phyloP scores from a whole-genome alignment of 305 asterid species.

The Andrographis paniculata region DNA sequence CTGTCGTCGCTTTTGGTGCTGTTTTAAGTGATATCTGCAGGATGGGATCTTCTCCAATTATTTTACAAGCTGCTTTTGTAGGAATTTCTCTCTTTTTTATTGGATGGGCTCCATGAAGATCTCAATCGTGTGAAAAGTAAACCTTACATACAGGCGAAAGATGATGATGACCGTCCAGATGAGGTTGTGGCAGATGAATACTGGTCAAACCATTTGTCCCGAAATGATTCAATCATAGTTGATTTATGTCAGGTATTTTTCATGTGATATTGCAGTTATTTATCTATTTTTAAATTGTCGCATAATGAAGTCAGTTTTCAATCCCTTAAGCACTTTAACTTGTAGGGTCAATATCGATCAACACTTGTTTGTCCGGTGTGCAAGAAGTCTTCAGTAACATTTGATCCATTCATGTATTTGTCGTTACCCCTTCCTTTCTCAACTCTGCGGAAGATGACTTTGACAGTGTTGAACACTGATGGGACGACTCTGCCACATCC shows the following conservation, averaged over 20 bases:
- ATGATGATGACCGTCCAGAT: constrained; percentile 47
- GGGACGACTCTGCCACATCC: constrained; percentile 50
- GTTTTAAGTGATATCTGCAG: constrained; percentile 8
- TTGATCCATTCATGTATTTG: constrained; percentile 77
- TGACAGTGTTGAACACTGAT: constrained; percentile 50
- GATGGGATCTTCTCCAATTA: constrained; percentile 8
- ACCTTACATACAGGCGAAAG: constrained; percentile 53
- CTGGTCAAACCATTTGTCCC: constrained; percentile 68
- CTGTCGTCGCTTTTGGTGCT: not conserved
- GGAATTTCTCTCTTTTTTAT: constrained; percentile 74
- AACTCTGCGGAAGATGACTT: constrained; percentile 44
- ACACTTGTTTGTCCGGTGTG: constrained; percentile 70
- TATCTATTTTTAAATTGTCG: not conserved
- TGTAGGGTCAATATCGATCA: constrained; percentile 77
- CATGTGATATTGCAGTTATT: constrained; percentile 6
- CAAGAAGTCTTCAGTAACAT: constrained; percentile 51
- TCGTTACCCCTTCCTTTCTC: constrained; percentile 72
- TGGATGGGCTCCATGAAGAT: constrained; percentile 93
- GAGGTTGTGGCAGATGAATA: constrained; percentile 72
- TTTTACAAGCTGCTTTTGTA: constrained; percentile 18
- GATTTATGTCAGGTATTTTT: constrained; percentile 58
- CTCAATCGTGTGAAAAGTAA: constrained; percentile 70
- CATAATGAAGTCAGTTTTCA: not conserved
- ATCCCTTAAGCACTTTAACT: too few species aligned
- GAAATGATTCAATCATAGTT: constrained; percentile 70